These are phyloP conservation scores for Hymenoscyphus infarciens DNA, from an alignment of 2,329 filamentous ascomycete species.

Conservation along the genomic window DNA sequence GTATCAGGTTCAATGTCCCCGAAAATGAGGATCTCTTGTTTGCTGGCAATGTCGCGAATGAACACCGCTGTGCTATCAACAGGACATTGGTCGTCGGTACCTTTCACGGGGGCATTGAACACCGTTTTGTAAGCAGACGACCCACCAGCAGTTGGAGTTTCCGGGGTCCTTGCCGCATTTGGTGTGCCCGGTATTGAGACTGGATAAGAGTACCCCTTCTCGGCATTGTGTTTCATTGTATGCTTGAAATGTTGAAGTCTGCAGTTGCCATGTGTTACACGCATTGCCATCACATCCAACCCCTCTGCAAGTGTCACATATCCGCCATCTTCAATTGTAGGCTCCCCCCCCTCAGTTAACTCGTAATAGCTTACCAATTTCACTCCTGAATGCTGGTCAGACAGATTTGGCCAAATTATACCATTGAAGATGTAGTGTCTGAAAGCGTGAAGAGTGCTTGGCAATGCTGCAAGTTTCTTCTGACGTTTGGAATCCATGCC, in stretches of 20 bases:
- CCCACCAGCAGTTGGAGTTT: not conserved
- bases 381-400: constrained; percentile 91
- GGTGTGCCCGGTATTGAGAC: not conserved
- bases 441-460: constrained; percentile 85
- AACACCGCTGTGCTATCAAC: constrained; percentile 93
- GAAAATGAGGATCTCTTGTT: constrained; percentile 83
- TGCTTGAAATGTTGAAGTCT: constrained; percentile 49
- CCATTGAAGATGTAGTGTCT: constrained; percentile 98
- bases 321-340: constrained; percentile 77
- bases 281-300: constrained; percentile 81
- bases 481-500: constrained; percentile 75
- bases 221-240: not conserved
- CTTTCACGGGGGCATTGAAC: not conserved
- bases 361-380: constrained; percentile 89
- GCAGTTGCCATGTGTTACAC: constrained; percentile 86
- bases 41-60: constrained; percentile 69
- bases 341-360: constrained; percentile 83
- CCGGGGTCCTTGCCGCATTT: not conserved
- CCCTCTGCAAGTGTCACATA: constrained; percentile 89
- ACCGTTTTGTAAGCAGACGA: not conserved
- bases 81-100: constrained; percentile 48
- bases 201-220: not conserved
- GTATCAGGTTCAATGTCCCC: constrained; percentile 94
- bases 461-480: constrained; percentile 82
- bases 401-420: constrained; percentile 94